Conservation (phyloP, 2,329 filamentous ascomycete species). For the Diaporthe helianthi region DNA sequence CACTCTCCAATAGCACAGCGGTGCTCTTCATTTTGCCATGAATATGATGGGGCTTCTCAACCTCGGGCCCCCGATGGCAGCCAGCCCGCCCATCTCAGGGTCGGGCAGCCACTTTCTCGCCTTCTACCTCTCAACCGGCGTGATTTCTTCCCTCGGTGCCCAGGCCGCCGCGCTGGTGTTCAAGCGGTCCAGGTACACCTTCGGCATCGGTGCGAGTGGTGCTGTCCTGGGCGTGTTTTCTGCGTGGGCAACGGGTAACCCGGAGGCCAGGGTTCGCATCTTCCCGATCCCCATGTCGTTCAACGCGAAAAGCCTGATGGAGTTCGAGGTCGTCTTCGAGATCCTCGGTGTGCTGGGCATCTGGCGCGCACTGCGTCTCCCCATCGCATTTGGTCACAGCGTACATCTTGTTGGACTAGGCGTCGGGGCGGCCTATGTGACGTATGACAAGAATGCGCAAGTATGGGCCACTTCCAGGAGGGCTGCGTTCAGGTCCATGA, state of each 20-base stretch:
- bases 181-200: conserved; percentile 31
- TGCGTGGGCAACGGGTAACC: conserved; percentile 37
- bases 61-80: conserved; percentile 38
- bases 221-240: conserved; percentile 39
- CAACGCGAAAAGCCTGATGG: conserved; percentile 36
- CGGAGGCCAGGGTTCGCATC: conserved; percentile 35
- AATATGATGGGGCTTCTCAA: conserved; percentile 42
- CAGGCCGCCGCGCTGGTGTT: conserved; percentile 36
- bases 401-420: conserved; percentile 39
- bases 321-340: conserved; percentile 36
- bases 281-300: conserved; percentile 36
- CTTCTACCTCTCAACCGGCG: conserved; percentile 39
- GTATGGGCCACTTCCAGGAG: conserved; percentile 37
- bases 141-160: conserved; percentile 36
- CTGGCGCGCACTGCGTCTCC: conserved; percentile 35
- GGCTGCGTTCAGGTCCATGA: conserved; percentile 34
- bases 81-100: conserved; percentile 34
- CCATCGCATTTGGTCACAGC: conserved; percentile 33
- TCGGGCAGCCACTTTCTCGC: conserved; percentile 39
- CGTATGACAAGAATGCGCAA: conserved; percentile 31
- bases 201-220: conserved; percentile 39
- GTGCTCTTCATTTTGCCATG: conserved; percentile 39
- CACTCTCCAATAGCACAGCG: conserved; percentile 35
- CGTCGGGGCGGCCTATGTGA: conserved; percentile 38
- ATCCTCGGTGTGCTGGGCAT: conserved; percentile 38